Evolutionary conservation across 345 rosid species (phyloP).

Genomic region (Ricinus communis): DNA sequence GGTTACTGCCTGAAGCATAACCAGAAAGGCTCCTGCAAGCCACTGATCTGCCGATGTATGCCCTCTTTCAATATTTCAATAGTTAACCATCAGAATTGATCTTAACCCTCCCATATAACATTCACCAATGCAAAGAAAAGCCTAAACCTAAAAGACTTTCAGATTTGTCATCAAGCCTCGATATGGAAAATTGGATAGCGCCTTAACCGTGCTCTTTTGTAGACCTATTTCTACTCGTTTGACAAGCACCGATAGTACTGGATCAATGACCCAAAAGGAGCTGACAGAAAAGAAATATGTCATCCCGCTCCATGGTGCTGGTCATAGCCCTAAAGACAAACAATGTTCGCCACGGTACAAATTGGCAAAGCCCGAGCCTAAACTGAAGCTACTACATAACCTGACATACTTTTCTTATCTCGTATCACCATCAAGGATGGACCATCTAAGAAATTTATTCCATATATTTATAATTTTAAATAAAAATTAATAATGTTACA

Average conservation of each 20-base stretch:
- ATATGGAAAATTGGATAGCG: neutral
- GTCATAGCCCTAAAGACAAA: neutral
- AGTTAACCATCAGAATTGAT: neutral
- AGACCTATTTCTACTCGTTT: neutral
- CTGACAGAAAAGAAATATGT: neutral
- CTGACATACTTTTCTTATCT: neutral
- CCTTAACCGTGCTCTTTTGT: neutral
- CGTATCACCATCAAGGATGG: neutral
- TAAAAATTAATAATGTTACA: slow-evolving; percentile 1
- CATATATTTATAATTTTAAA: no score
- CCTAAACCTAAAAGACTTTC: neutral
- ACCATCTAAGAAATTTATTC: neutral
- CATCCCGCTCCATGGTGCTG: neutral
- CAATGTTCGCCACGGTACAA: neutral
- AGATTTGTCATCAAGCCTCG: neutral
- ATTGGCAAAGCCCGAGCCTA: neutral
- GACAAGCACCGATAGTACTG: neutral
- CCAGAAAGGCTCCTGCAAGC: no score
- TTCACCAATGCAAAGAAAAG: neutral
- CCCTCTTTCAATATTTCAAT: neutral
- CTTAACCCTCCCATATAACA: no score
- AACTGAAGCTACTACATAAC: neutral
- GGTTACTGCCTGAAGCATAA: neutral
- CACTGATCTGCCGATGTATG: neutral
- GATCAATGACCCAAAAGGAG: neutral